Base-by-base conservation (phyloP, 768 basidiomycete genomes). In the Dioszegia crocea region DNA sequence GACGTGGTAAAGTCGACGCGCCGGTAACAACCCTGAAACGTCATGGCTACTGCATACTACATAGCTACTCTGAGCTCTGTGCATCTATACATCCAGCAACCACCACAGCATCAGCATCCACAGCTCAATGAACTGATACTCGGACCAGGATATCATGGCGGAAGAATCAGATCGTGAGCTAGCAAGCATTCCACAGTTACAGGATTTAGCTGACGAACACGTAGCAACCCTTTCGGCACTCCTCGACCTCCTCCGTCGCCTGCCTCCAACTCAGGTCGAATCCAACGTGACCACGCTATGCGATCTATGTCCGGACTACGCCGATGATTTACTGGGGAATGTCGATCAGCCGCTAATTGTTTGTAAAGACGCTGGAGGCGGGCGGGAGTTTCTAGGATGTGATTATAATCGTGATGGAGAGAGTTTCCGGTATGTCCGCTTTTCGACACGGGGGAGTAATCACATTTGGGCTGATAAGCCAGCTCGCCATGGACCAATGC, bases 401-500 rank as follows among this genome's bases (percentile, higher is more conserved):
- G 90, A 92, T 74, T 96, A 93, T 71, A 93, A 93, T 79, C 82
- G 88, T 29, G 91, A 93, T 75, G 91, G 90, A 11, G 89, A 92
- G 67, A 88, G 88, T 72, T 91, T 88, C 76, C 81, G 92, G 91
- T 89, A 70, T 60, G 83, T 79, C 47, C n/a, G n/a, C n/a, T n/a
- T n/a, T n/a, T n/a, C n/a, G n/a, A n/a, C n/a, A n/a, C n/a, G n/a
- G n/a, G n/a, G n/a, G n/a, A n/a, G n/a, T n/a, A n/a, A 14, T 6
- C 33, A 33, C 33, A 33, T 6, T 14, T 14, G 17, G 21, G 39
- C 24, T 43, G 24, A 45, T 9, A 43, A 3, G 23, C 14, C 60
- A 99, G 94, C 70, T 99, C 96, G 2, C 96, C 96, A 8, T 98
- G 94, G 93, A 92, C 93, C 23, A 99, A 98, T 75, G 87, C 89